Conservation (phyloP, 345 rosid genomes). For the Brassica napus region DNA sequence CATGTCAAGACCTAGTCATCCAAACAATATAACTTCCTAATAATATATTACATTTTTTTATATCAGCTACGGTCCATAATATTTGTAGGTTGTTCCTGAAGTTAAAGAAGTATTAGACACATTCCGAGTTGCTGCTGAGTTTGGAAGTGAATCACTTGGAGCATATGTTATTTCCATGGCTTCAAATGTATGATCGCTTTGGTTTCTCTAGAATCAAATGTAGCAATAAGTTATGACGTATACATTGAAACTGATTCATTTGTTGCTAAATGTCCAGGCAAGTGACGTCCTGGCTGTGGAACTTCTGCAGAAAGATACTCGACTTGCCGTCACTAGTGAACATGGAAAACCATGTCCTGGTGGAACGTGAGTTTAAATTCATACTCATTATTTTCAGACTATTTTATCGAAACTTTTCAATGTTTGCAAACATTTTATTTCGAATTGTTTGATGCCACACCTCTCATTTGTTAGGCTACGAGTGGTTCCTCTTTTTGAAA, state of each 20-base stretch:
- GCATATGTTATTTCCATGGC: slow-evolving; percentile 99
- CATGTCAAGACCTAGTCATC: not conserved
- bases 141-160: slow-evolving; percentile 91
- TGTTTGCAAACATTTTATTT: not conserved
- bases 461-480: slow-evolving; percentile 49
- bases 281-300: slow-evolving; percentile 98
- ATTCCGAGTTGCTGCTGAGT: slow-evolving; percentile 91
- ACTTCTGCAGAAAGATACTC: slow-evolving; percentile 92
- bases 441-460: not conserved
- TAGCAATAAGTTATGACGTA: not conserved
- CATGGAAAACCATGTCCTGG: slow-evolving; percentile 85
- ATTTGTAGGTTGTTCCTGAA: slow-evolving; percentile 72
- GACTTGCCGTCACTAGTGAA: slow-evolving; percentile 83
- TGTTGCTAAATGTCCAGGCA: slow-evolving; percentile 55
- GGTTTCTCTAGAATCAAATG: slow-evolving; percentile 12
- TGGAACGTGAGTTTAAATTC: slow-evolving; percentile 65
- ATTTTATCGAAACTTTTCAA: not conserved
- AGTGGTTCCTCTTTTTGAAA: slow-evolving; percentile 94
- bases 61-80: not conserved
- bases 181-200: slow-evolving; percentile 65
- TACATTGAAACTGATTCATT: slow-evolving; percentile 25
- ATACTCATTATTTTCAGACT: not conserved
- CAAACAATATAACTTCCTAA: not conserved
- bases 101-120: slow-evolving; percentile 86
- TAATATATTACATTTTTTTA: not conserved